Evolutionary conservation across 352 stramenopile genomes (phyloP).

Genomic region (Globisporangium heterothallicum): DNA sequence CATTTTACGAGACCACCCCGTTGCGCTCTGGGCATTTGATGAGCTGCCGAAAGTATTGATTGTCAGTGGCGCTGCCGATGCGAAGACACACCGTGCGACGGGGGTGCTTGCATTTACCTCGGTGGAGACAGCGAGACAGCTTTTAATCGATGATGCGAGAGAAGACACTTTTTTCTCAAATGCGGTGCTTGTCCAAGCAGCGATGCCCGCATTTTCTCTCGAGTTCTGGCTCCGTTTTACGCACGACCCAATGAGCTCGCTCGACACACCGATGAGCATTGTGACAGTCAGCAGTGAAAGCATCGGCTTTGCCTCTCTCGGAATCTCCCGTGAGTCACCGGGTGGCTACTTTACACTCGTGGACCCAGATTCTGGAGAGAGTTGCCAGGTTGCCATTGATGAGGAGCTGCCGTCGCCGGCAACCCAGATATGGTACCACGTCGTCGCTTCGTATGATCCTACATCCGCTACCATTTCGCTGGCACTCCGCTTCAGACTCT

Average conservation of each 20-base stretch:
- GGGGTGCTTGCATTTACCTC: constrained; percentile 11
- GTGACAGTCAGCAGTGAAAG: constrained; percentile 6
- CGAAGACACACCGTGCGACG: constrained; percentile 1
- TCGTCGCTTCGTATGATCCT: constrained; percentile 50
- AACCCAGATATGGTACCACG: constrained; percentile 36
- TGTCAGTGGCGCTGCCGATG: neutral
- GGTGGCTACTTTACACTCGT: constrained; percentile 21
- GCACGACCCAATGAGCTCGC: neutral
- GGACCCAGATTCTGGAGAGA: constrained; percentile 13
- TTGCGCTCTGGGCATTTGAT: constrained; percentile 53
- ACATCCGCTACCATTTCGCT: constrained; percentile 31
- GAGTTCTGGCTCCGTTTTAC: constrained; percentile 52
- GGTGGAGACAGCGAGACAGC: constrained; percentile 6
- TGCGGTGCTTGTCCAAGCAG: constrained; percentile 32
- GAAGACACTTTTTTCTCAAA: constrained; percentile 57
- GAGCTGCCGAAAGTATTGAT: constrained; percentile 23
- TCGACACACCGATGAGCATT: constrained; percentile 5
- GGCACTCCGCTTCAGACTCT: constrained; percentile 25
- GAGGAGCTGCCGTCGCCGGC: neutral
- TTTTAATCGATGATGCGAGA: constrained; percentile 37
- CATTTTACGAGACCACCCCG: constrained; percentile 59
- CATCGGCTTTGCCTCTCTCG: constrained; percentile 7
- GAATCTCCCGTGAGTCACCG: neutral
- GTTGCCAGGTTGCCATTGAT: constrained; percentile 12
- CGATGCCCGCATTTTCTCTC: constrained; percentile 52